Percentiles rank a stretch among this genome's conserved stretches.
phyloP scores from a whole-genome alignment of 208 protist species.

The Trypanosoma lewisi region DNA sequence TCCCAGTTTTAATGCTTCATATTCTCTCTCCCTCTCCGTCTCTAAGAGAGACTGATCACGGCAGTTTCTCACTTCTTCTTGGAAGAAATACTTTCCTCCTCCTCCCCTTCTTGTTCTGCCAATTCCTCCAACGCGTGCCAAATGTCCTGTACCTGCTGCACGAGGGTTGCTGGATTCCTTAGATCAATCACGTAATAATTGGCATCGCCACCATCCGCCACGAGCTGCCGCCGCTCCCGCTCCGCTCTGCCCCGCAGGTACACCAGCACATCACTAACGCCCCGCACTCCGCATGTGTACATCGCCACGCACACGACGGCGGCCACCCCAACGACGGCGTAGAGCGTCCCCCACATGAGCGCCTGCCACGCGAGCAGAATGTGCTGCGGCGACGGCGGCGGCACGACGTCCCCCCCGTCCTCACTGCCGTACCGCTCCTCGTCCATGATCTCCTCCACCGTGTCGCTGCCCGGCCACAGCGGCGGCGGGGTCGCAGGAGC shows the following conservation, averaged over 20 bases:
- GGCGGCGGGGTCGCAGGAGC: no score
- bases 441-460: conserved; percentile 25
- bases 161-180: conserved; percentile 40
- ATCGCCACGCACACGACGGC: conserved; percentile 42
- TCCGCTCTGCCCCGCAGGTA: conserved; percentile 40
- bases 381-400: conserved; percentile 34
- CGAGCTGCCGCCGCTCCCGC: conserved; percentile 42
- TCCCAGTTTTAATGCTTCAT: no score
- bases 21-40: no score
- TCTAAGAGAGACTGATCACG: no score
- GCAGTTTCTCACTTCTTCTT: not conserved
- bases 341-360: conserved; percentile 68
- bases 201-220: conserved; percentile 27
- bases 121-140: conserved; percentile 51
- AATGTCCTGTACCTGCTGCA: conserved; percentile 52
- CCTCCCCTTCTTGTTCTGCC: conserved; percentile 20
- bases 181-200: conserved; percentile 72
- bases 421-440: conserved; percentile 25
- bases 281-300: conserved; percentile 52
- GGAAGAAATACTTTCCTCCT: not conserved
- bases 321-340: conserved; percentile 49
- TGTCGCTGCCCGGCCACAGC: conserved; percentile 27
- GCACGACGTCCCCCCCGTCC: conserved; percentile 8
- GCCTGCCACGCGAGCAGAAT: conserved; percentile 69
- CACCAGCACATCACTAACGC: conserved; percentile 34